Conservation (phyloP, 2,329 filamentous ascomycete genomes). For the Phialophora chinensis region DNA sequence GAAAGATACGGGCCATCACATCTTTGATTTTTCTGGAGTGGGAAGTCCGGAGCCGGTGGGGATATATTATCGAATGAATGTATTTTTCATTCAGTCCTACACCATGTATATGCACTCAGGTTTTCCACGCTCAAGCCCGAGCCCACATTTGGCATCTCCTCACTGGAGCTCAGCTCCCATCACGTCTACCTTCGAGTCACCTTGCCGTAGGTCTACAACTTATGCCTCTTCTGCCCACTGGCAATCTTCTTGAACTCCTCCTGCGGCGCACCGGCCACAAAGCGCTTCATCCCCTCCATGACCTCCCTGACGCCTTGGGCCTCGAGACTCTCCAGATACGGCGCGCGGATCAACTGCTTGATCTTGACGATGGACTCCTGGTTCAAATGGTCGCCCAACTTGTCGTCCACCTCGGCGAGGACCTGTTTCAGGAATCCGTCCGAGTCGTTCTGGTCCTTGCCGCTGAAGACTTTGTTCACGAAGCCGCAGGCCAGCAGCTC, state of each 20-base stretch:
- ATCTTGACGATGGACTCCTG: constrained; percentile 80
- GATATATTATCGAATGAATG: background rate
- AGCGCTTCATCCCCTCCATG: constrained; percentile 81
- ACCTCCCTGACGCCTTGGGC: constrained; percentile 81
- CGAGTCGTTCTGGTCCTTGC: constrained; percentile 65
- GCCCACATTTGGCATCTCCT: background rate
- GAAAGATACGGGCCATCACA: background rate
- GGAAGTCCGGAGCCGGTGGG: background rate
- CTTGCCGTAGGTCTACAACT: constrained; percentile 67
- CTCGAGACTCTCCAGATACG: constrained; percentile 75
- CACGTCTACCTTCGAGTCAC: no score
- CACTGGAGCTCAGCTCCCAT: no score
- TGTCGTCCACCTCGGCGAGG: constrained; percentile 78
- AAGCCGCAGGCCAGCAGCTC: constrained; percentile 80
- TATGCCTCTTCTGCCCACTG: constrained; percentile 89
- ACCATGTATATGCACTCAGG: background rate
- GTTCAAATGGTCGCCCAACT: constrained; percentile 78
- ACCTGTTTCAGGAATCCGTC: constrained; percentile 74
- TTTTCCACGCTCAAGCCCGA: background rate
- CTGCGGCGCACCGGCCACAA: constrained; percentile 80
- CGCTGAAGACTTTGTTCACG: constrained; percentile 79
- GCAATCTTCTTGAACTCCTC: constrained; percentile 86
- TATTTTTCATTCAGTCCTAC: background rate
- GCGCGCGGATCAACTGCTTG: constrained; percentile 79
- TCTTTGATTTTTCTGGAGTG: background rate